Evolutionary conservation across 2,329 filamentous ascomycete species (phyloP).

Genomic region (Aspergillus brunneoviolaceus): DNA sequence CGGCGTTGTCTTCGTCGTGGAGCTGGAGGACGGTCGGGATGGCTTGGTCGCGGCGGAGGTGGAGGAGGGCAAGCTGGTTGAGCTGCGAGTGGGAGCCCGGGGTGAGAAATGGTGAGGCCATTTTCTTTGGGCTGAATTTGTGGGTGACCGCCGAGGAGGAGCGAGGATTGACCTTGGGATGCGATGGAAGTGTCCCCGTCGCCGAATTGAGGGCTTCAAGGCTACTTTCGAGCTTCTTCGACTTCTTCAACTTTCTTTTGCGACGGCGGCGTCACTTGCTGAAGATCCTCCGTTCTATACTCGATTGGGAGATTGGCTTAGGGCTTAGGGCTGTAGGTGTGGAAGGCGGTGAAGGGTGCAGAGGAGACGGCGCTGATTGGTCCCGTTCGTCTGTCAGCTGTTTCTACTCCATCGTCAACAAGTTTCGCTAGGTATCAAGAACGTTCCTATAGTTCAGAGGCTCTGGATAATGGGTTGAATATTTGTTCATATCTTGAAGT

Average conservation of each 20-base stretch:
- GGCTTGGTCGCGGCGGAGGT: slow-evolving; percentile 83
- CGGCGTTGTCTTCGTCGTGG: slow-evolving; percentile 62
- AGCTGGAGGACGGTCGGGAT: slow-evolving; percentile 70
- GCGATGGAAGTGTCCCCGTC: background rate
- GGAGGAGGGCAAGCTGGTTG: slow-evolving; percentile 74
- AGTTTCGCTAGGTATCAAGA: no score
- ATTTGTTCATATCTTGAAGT: no score
- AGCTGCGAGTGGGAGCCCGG: slow-evolving; percentile 62
- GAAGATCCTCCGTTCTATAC: slow-evolving; percentile 11
- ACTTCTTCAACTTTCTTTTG: slow-evolving; percentile 8
- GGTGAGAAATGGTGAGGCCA: slow-evolving; percentile 75
- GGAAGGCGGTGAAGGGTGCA: background rate
- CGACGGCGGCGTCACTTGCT: slow-evolving; percentile 10
- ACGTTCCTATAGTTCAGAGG: no score
- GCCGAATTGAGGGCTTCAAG: background rate
- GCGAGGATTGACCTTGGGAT: background rate
- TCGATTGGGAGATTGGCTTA: background rate
- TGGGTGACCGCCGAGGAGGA: no score
- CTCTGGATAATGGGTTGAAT: no score
- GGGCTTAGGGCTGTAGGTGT: slow-evolving; percentile 27
- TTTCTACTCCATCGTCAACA: background rate
- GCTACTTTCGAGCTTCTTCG: background rate
- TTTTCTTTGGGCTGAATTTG: slow-evolving; percentile 12
- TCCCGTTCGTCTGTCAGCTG: background rate
- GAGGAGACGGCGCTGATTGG: slow-evolving; percentile 2